Evolutionary conservation across 2,329 filamentous ascomycete genomes (phyloP), one percentile per base, ranked within the genome.

Genomic region (Dichotomopilus funicola): DNA sequence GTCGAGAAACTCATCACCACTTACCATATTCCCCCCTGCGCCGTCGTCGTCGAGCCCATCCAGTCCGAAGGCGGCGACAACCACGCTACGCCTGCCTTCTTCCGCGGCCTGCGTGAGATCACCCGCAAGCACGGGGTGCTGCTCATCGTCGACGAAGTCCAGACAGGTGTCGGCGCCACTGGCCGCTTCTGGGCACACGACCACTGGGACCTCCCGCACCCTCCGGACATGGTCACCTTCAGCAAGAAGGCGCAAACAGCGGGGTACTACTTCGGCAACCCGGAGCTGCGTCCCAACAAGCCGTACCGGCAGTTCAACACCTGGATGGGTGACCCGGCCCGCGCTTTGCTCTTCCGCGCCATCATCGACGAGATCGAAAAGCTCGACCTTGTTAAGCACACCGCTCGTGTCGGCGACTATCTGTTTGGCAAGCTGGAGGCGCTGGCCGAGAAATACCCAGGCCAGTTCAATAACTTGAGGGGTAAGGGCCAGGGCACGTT

Each of bases 171-270:
- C 33, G 91, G 91, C 65, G 90, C 91, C 41, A 96, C 91, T 0
- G 91, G 91, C 65, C 91, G 89, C 72, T 95, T 96, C 83, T 96
- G 91, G 91, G 91, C 91, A 7, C 91, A 96, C 76, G 90, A 96
- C 66, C 91, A 96, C 83, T 96, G 91, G 91, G 80, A 88, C 71
- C 80, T 96, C 44, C 68, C 79, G 49, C 75, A 83, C 38, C 88
- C 91, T 7, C 91, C 91, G 0, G 91, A 96, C 76, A 94, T 96
- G 78, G 91, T 96, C 45, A 96, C 91, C 56, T 96, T 96, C 76
- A 89, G 84, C 68, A 96, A 96, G 79, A 96, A 96, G 79, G 91
- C 91, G 3, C 91, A 96, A 75, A 89, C 91, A 1, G 91, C 91
- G 6, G 91, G 91, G 37, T 96, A 92, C 80, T 96, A 94, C 79